Conservation (phyloP, 495 filamentous ascomycete genomes). For the Wilcoxina mikolae region DNA sequence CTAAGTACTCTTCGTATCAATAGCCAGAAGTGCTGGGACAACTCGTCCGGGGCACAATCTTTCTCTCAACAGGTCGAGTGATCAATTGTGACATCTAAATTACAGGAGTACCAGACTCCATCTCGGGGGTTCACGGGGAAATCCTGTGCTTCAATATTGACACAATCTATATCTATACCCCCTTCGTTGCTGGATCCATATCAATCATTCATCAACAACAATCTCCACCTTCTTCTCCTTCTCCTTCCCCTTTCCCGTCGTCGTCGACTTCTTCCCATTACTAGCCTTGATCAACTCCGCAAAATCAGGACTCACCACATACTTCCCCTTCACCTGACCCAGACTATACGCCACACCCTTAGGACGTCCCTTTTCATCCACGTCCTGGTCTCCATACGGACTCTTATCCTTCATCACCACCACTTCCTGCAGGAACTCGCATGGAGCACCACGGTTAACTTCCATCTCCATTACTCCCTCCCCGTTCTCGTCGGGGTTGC, state of each 20-base stretch:
- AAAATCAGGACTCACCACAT: constrained; percentile 25
- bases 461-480: constrained; percentile 21
- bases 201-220: not conserved
- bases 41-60: too few relatives aligned
- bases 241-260: constrained; percentile 2
- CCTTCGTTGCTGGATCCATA: too few relatives aligned
- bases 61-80: too few relatives aligned
- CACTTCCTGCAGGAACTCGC: constrained; percentile 26
- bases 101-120: too few relatives aligned
- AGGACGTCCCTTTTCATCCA: constrained; percentile 22
- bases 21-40: too few relatives aligned
- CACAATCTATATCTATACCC: too few relatives aligned
- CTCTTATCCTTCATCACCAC: constrained; percentile 22
- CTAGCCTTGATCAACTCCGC: constrained; percentile 10
- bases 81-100: too few relatives aligned
- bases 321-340: constrained; percentile 26
- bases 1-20: too few relatives aligned
- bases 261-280: constrained; percentile 9
- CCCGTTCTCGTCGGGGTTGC: constrained; percentile 11
- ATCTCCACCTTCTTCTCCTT: constrained; percentile 3
- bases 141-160: too few relatives aligned
- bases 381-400: constrained; percentile 25
- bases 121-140: too few relatives aligned
- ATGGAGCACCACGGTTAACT: constrained; percentile 22
- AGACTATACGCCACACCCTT: constrained; percentile 24